A percentile compares a stretch with the other conserved stretches of the same genome.
Evolutionary conservation across 768 basidiomycete species (phyloP).

Genomic region (Kwoniella mangroviensis): DNA sequence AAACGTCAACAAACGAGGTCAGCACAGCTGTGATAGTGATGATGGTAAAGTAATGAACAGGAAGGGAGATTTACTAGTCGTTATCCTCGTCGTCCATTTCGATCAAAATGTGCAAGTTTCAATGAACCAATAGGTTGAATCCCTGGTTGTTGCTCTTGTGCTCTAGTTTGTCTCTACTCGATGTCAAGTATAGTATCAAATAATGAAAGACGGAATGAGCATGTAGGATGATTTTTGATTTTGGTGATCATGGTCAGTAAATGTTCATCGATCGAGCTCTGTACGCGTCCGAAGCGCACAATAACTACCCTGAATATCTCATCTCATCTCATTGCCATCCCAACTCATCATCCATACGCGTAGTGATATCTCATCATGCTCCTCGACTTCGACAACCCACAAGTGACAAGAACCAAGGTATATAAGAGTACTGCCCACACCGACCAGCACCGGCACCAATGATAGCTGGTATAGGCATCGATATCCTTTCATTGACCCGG

Average conservation of each 20-base stretch:
- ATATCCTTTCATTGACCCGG: slow-evolving; percentile 45
- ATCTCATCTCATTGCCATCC: background rate
- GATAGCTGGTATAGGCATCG: slow-evolving; percentile 49
- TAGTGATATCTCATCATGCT: background rate
- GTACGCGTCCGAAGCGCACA: background rate
- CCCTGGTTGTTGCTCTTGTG: too few species aligned
- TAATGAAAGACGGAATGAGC: background rate
- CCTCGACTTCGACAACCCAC: background rate
- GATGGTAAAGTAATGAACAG: background rate
- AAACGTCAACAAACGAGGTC: background rate
- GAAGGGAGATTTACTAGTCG: slow-evolving; percentile 46
- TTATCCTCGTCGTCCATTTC: slow-evolving; percentile 52
- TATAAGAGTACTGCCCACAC: background rate
- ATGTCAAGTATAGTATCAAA: background rate
- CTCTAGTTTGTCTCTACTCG: background rate
- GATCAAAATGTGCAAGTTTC: background rate
- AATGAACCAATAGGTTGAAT: too few species aligned
- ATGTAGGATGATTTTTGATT: background rate
- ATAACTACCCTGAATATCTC: slow-evolving; percentile 10
- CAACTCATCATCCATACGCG: too few species aligned
- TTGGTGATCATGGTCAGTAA: background rate
- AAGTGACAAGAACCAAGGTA: too few species aligned
- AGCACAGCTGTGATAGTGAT: background rate
- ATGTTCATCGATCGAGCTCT: background rate
- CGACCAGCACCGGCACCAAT: slow-evolving; percentile 1